Evolutionary conservation across 2,329 filamentous ascomycete genomes (phyloP).

Genomic region (Tolypocladium nubicola): DNA sequence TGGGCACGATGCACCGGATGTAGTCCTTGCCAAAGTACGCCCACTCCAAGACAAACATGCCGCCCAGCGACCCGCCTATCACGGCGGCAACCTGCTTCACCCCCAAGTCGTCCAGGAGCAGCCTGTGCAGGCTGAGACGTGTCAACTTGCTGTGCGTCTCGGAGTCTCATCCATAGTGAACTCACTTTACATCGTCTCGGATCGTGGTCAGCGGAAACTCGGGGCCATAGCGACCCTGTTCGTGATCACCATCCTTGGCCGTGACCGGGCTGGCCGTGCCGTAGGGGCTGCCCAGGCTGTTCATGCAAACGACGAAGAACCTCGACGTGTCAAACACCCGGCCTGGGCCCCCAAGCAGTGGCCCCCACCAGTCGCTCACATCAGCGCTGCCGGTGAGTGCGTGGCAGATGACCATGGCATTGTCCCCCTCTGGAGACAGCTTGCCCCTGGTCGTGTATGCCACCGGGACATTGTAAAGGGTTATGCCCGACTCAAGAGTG

Average conservation of each 20-base stretch:
- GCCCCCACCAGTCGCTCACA: slow-evolving; percentile 83
- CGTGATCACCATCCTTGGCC: slow-evolving; percentile 67
- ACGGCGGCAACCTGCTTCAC: slow-evolving; percentile 70
- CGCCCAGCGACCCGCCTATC: slow-evolving; percentile 75
- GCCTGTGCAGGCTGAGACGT: slow-evolving; percentile 58
- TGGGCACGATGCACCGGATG: slow-evolving; percentile 69
- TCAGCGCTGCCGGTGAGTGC: slow-evolving; percentile 78
- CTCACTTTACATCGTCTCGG: slow-evolving; percentile 87
- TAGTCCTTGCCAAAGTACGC: slow-evolving; percentile 84
- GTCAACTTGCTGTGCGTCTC: slow-evolving; percentile 8
- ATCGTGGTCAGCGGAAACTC: slow-evolving; percentile 96
- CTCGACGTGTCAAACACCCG: slow-evolving; percentile 71
- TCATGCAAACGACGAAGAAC: slow-evolving; percentile 81
- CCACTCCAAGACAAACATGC: slow-evolving; percentile 87
- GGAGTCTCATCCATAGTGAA: not conserved
- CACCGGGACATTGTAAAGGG: slow-evolving; percentile 63
- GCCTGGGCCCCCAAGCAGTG: slow-evolving; percentile 65
- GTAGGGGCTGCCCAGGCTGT: slow-evolving; percentile 76
- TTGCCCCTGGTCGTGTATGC: slow-evolving; percentile 57
- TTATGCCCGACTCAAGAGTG: slow-evolving; percentile 84
- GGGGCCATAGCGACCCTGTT: slow-evolving; percentile 74
- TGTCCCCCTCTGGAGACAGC: slow-evolving; percentile 47
- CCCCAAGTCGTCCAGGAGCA: slow-evolving; percentile 70
- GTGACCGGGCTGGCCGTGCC: slow-evolving; percentile 85
- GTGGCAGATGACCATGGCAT: slow-evolving; percentile 71